These are phyloP conservation scores for Mariannaea elegans DNA, from an alignment of 2,329 filamentous ascomycete genomes.

Conservation along the genomic window DNA sequence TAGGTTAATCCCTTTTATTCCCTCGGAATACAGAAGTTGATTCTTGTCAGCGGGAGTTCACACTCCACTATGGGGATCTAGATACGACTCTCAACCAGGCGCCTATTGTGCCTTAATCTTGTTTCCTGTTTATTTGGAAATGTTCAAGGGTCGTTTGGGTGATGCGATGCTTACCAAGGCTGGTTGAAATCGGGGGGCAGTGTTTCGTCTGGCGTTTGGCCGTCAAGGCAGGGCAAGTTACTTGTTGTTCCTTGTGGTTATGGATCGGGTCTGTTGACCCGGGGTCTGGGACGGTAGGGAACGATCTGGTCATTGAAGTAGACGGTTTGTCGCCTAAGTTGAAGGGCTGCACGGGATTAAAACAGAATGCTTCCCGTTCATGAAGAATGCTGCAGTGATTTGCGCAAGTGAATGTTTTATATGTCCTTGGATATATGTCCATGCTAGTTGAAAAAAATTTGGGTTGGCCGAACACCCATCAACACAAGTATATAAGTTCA, in stretches of 20 bases:
- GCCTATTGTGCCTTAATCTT: conserved; percentile 40
- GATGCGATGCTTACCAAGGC: conserved; percentile 25
- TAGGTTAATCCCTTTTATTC: conserved; percentile 48
- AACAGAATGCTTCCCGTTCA: conserved; percentile 40
- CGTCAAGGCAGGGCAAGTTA: conserved; percentile 39
- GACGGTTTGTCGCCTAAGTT: conserved; percentile 38
- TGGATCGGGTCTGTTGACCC: conserved; percentile 43
- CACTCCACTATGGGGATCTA: conserved; percentile 68
- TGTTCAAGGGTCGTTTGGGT: conserved; percentile 7
- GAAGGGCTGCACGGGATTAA: conserved; percentile 34
- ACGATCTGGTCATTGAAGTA: conserved; percentile 39
- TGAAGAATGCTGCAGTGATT: conserved; percentile 5
- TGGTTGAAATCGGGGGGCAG: conserved; percentile 30
- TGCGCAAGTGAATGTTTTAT: conserved; percentile 12
- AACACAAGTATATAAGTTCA: no score
- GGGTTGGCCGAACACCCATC: no score
- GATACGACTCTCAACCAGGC: conserved; percentile 57
- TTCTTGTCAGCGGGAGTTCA: conserved; percentile 63
- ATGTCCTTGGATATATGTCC: neutral
- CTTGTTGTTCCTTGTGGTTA: conserved; percentile 40
- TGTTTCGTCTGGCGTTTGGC: conserved; percentile 44
- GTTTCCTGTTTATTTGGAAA: conserved; percentile 21
- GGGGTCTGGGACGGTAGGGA: conserved; percentile 41
- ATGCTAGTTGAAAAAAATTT: no score
- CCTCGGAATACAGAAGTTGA: conserved; percentile 22